Conservation (phyloP, 768 basidiomycete genomes). For the Naganishia vaughanmartiniae region DNA sequence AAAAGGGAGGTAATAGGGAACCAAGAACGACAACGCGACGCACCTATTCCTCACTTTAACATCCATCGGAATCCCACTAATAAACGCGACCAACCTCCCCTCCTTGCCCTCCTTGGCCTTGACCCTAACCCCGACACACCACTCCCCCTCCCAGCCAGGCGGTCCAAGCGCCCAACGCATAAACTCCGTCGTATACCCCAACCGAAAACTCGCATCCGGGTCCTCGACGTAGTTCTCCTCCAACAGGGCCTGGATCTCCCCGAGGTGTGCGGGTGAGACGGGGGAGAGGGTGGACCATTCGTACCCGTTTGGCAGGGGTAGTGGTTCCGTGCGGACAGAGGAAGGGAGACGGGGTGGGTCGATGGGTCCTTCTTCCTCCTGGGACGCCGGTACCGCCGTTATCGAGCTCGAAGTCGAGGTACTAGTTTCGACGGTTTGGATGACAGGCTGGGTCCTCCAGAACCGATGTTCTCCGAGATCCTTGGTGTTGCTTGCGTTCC, state of each 20-base stretch:
- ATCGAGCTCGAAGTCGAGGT: no score
- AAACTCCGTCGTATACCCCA: constrained; percentile 93
- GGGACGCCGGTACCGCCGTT: background rate
- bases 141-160: constrained; percentile 86
- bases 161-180: constrained; percentile 91
- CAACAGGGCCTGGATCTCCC: constrained; percentile 86
- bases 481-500: constrained; percentile 68
- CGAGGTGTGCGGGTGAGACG: constrained; percentile 68
- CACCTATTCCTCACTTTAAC: constrained; percentile 82
- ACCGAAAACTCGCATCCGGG: constrained; percentile 90
- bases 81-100: constrained; percentile 93
- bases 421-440: constrained; percentile 57
- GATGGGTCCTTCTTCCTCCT: constrained; percentile 67
- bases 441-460: constrained; percentile 96
- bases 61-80: constrained; percentile 83
- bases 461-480: constrained; percentile 92
- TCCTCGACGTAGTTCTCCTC: constrained; percentile 96
- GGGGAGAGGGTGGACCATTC: constrained; percentile 85
- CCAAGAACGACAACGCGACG: constrained; percentile 43
- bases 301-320: constrained; percentile 84
- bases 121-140: constrained; percentile 94
- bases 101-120: constrained; percentile 59
- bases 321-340: constrained; percentile 83
- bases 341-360: constrained; percentile 73
- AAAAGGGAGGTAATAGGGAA: background rate